Conservation (phyloP, 2,329 filamentous ascomycete genomes). For the Pseudodiploospora longispora region DNA sequence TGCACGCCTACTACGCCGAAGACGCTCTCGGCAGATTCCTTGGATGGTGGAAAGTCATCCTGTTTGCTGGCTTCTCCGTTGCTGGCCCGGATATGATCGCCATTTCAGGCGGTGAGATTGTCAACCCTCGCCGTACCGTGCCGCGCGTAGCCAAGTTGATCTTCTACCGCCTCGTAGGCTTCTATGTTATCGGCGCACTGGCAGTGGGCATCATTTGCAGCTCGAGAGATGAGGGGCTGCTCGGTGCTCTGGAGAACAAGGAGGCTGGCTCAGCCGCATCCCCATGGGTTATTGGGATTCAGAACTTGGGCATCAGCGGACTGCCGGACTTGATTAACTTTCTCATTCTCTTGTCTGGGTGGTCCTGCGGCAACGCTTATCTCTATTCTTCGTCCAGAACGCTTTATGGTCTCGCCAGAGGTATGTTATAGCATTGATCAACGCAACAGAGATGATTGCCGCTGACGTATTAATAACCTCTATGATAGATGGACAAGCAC, state of each 20-base stretch:
- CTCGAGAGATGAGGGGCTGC: constrained; percentile 38
- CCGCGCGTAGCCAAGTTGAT: constrained; percentile 65
- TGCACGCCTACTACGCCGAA: constrained; percentile 24
- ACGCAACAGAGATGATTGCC: background rate
- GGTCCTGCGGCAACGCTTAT: constrained; percentile 38
- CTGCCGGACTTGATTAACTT: constrained; percentile 50
- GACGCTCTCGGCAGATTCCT: constrained; percentile 54
- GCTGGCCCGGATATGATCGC: constrained; percentile 60
- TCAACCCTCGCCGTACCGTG: constrained; percentile 57
- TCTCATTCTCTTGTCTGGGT: constrained; percentile 49
- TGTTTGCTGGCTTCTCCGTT: constrained; percentile 61
- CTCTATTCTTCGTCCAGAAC: constrained; percentile 39
- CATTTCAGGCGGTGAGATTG: constrained; percentile 48
- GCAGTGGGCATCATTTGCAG: constrained; percentile 46
- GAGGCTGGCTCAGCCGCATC: constrained; percentile 47
- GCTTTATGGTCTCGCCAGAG: constrained; percentile 38
- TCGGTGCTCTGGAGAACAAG: constrained; percentile 35
- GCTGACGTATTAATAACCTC: no score
- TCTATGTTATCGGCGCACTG: constrained; percentile 61
- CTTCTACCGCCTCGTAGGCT: constrained; percentile 62
- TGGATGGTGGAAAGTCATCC: constrained; percentile 47
- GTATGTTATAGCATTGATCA: constrained; percentile 6
- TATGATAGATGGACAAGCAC: constrained; percentile 32
- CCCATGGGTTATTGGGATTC: constrained; percentile 54
- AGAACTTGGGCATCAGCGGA: constrained; percentile 40